Percentiles rank a stretch among this genome's conserved stretches.
These are phyloP conservation scores for Xylariaceae sp. DNA, from an alignment of 2,329 filamentous ascomycete genomes.

Conservation along the genomic window DNA sequence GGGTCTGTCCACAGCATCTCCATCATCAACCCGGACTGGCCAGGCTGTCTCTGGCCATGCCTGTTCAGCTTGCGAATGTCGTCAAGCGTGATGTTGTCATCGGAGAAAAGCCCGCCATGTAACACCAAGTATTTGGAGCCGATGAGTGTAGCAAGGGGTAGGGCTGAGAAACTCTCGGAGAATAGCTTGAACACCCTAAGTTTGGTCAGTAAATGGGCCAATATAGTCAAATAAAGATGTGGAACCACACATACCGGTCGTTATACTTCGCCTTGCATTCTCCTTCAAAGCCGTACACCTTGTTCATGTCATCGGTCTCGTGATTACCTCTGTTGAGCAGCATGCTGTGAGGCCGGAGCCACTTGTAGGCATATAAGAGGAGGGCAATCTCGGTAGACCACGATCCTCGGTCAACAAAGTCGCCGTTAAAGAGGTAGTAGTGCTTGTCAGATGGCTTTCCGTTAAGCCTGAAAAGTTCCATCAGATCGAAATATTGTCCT, in stretches of 20 bases:
- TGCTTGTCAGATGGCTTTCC: constrained; percentile 81
- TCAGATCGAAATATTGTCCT: constrained; percentile 96
- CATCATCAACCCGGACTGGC: constrained; percentile 97
- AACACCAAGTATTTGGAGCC: constrained; percentile 88
- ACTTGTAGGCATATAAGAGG: constrained; percentile 93
- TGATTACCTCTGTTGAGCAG: constrained; percentile 98
- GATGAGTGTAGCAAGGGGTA: constrained; percentile 87
- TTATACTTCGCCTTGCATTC: constrained; percentile 99
- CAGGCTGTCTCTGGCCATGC: constrained; percentile 86
- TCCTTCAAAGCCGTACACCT: constrained; percentile 95
- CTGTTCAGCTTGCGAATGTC: constrained; percentile 91
- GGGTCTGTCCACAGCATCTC: constrained; percentile 99
- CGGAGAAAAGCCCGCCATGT: constrained; percentile 92
- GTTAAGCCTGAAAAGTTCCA: constrained; percentile 93
- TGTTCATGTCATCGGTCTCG: constrained; percentile 99
- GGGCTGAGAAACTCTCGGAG: constrained; percentile 93
- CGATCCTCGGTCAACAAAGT: constrained; percentile 95
- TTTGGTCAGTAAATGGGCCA: constrained; percentile 17
- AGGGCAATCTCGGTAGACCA: constrained; percentile 98
- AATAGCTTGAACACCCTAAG: constrained; percentile 86
- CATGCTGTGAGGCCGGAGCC: constrained; percentile 80
- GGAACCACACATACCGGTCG: constrained; percentile 53
- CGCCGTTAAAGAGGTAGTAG: constrained; percentile 95
- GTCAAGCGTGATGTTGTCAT: constrained; percentile 86
- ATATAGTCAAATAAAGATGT: not conserved